Conservation (phyloP, 2,329 filamentous ascomycete genomes). For the Xylaria polymorpha region DNA sequence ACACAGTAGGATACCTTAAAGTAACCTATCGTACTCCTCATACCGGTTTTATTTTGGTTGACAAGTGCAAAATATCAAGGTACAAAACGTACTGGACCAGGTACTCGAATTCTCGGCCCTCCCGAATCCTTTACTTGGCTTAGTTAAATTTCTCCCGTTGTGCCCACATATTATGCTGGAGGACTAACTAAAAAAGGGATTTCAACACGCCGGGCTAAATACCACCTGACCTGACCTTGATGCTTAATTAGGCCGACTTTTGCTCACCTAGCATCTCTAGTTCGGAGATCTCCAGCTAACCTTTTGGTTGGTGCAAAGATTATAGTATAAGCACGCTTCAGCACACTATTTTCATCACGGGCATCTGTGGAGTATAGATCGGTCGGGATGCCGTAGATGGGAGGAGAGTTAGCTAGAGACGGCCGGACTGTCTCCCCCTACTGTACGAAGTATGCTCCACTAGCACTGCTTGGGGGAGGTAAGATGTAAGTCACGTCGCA, state of each 20-base stretch:
- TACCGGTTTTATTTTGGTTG: background rate
- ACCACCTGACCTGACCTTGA: background rate
- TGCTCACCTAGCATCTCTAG: background rate
- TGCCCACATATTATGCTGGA: background rate
- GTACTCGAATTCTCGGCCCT: constrained; percentile 22
- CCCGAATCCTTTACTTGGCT: constrained; percentile 1
- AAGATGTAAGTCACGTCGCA: background rate
- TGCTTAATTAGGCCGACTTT: constrained; percentile 10
- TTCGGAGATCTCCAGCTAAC: background rate
- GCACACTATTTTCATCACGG: constrained; percentile 11
- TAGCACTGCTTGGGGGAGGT: background rate
- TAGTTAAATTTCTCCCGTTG: background rate
- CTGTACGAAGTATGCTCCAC: background rate
- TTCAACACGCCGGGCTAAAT: background rate
- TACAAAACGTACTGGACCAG: background rate
- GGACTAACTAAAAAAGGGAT: constrained; percentile 13
- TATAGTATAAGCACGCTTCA: background rate
- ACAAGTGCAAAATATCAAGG: background rate
- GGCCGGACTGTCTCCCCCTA: background rate
- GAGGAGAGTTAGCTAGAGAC: background rate
- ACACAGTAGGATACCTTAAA: background rate
- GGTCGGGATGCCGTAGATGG: background rate
- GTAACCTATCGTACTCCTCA: background rate
- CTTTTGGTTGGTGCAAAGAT: constrained; percentile 14
- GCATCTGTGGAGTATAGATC: background rate